phyloP scores from a whole-genome alignment of 2,329 filamentous ascomycete genomes.

The Pseudogymnoascus verrucosus region DNA sequence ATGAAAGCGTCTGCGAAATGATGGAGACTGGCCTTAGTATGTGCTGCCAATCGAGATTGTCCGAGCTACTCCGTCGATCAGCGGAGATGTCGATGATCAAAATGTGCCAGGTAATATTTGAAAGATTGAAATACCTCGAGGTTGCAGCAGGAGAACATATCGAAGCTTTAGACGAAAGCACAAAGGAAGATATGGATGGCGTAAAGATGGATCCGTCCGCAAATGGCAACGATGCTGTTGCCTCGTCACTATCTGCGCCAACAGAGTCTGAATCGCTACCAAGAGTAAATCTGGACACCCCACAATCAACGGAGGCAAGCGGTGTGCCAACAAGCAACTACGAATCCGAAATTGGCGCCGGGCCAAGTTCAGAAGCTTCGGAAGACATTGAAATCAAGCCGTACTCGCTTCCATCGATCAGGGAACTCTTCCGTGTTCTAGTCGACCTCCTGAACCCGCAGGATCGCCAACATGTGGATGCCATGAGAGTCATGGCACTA shows the following conservation, averaged over 20 bases:
- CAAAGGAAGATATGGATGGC: constrained; percentile 61
- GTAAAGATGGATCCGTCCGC: constrained; percentile 79
- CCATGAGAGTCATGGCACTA: constrained; percentile 94
- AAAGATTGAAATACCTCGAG: constrained; percentile 80
- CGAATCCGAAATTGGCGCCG: constrained; percentile 22
- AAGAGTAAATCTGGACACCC: neutral
- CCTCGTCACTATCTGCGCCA: constrained; percentile 41
- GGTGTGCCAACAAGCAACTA: constrained; percentile 12
- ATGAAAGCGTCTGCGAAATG: constrained; percentile 98
- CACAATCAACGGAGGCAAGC: neutral
- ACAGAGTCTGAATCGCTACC: constrained; percentile 15
- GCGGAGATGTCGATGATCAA: constrained; percentile 96
- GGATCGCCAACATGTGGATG: constrained; percentile 84
- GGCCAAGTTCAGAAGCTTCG: constrained; percentile 23
- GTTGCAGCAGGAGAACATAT: constrained; percentile 62
- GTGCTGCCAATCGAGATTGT: constrained; percentile 88
- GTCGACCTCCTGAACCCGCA: constrained; percentile 92
- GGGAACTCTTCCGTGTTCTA: constrained; percentile 87
- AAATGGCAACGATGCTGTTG: constrained; percentile 53
- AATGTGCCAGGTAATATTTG: constrained; percentile 98
- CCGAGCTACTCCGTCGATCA: constrained; percentile 79
- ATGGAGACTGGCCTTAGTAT: constrained; percentile 97
- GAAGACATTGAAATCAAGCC: constrained; percentile 59
- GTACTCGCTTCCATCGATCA: constrained; percentile 88
- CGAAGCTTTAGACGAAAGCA: constrained; percentile 56